Conservation (phyloP, 192 early-diverging fungal genomes). For the Coemansia sp. region DNA sequence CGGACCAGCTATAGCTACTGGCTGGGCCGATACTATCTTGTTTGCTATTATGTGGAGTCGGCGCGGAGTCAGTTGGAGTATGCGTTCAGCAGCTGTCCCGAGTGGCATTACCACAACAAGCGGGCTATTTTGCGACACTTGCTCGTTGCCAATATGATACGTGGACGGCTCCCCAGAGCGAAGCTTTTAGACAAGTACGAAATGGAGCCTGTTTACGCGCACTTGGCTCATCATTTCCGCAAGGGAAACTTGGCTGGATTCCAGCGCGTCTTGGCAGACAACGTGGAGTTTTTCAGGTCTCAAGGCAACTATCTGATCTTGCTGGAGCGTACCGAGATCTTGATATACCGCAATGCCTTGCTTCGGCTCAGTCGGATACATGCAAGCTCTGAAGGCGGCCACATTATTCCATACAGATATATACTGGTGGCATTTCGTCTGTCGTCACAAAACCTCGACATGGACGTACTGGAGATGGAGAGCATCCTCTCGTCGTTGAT, state of each 20-base stretch:
- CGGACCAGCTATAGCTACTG: slow-evolving; percentile 41
- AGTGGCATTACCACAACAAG: slow-evolving; percentile 48
- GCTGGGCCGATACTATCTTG: slow-evolving; percentile 46
- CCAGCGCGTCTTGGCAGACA: slow-evolving; percentile 24
- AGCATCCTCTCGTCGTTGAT: slow-evolving; percentile 42
- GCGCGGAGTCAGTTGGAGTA: slow-evolving; percentile 39
- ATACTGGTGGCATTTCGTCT: slow-evolving; percentile 30
- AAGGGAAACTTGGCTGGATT: slow-evolving; percentile 44
- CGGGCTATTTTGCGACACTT: slow-evolving; percentile 40
- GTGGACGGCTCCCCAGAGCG: slow-evolving; percentile 25
- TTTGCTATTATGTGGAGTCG: slow-evolving; percentile 41
- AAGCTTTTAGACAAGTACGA: slow-evolving; percentile 37
- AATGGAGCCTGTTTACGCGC: slow-evolving; percentile 37
- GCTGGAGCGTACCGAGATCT: slow-evolving; percentile 44
- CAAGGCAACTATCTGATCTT: slow-evolving; percentile 47
- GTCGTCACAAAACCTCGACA: slow-evolving; percentile 23
- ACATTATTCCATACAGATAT: slow-evolving; percentile 28
- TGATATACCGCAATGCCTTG: slow-evolving; percentile 40
- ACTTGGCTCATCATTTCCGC: slow-evolving; percentile 25
- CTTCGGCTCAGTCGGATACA: slow-evolving; percentile 8
- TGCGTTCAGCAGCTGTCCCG: slow-evolving; percentile 36
- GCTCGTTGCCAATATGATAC: slow-evolving; percentile 46
- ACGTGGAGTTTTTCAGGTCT: slow-evolving; percentile 45
- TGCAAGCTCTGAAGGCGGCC: slow-evolving; percentile 1
- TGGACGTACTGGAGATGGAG: slow-evolving; percentile 50